Evolutionary conservation across 768 basidiomycete genomes (phyloP).

Genomic region (Dacryopinax primogenitus): DNA sequence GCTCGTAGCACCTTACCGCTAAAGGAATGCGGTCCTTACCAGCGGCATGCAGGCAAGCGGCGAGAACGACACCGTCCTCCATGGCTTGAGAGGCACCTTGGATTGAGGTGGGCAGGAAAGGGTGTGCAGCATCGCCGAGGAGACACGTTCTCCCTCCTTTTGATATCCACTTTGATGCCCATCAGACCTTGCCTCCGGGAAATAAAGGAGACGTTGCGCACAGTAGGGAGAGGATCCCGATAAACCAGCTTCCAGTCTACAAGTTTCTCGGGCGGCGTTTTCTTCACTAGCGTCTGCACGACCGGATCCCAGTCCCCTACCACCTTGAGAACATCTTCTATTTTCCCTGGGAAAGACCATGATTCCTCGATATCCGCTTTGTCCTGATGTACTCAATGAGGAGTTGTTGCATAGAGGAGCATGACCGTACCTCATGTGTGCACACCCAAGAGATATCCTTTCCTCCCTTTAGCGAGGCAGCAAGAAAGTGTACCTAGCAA

Average conservation of each 20-base stretch:
- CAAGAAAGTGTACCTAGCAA: constrained; percentile 11
- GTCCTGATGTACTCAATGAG: neutral
- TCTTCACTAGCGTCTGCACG: neutral
- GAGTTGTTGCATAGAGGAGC: neutral
- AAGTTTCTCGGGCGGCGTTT: neutral
- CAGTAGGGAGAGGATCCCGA: constrained; percentile 20
- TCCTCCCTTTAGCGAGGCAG: constrained; percentile 7
- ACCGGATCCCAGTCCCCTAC: constrained; percentile 13
- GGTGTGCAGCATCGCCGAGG: constrained; percentile 15
- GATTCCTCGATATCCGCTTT: constrained; percentile 12
- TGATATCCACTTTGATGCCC: neutral
- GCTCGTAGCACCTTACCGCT: neutral
- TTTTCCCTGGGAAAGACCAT: constrained; percentile 11
- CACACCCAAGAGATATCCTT: constrained; percentile 14
- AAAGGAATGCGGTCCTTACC: constrained; percentile 8
- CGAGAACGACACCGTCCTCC: neutral
- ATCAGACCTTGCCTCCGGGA: neutral
- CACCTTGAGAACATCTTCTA: constrained; percentile 13
- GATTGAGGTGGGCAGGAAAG: constrained; percentile 21
- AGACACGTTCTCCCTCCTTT: neutral
- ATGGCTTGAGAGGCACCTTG: neutral
- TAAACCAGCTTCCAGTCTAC: constrained; percentile 24
- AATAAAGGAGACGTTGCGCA: neutral
- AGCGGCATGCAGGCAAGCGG: neutral
- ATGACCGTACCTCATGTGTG: neutral